Evolutionary conservation across 306 rosid species (phyloP), one percentile per base, ranked within the genome.

Genomic region (Mimosa pudica): DNA sequence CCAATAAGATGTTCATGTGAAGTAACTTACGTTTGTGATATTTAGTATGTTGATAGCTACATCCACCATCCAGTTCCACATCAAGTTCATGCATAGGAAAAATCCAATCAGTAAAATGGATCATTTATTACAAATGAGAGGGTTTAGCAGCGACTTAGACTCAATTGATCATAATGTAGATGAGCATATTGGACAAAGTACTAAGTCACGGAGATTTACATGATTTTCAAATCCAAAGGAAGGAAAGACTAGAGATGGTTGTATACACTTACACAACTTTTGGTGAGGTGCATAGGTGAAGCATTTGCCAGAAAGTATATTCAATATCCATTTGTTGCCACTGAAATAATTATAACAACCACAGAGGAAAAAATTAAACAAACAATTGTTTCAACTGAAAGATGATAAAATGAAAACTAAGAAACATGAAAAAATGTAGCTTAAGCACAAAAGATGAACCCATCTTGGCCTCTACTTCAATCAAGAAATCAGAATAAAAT

Each of bases 311-410:
- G 81, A 96, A 96, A 7, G 97, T 91, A 84, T 93, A 96, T 73
- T 96, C 99, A 83, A 96, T n/a, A 77, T 96, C 99, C 99, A 96
- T 96, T 93, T 96, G 98, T 86, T 89, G 98, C 99, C 99, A 96
- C 99, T 96, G 77, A 90, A 82, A 70, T 57, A 77, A 77, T 14
- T 82, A 78, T 8, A 71, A 63, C 14, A 79, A 73, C 57, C 33
- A 47, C 24, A 48, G 47, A 64, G 14, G 36, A 24, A 70, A 60
- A 18, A 30, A 10, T 66, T 66, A 80, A 78, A 30, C 48, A 79
- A 77, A 70, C 61, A 45, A 82, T 45, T 44, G 61, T 13, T 55
- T 8, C 13, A n/a, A 81, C 52, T 71, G 35, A 60, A 66, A 81
- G 70, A 13, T 36, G 32, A 16, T 16, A 66, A 54, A 49, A 49